Base-by-base conservation (phyloP, 164 flowering plant species). In the Saururus chinensis region DNA sequence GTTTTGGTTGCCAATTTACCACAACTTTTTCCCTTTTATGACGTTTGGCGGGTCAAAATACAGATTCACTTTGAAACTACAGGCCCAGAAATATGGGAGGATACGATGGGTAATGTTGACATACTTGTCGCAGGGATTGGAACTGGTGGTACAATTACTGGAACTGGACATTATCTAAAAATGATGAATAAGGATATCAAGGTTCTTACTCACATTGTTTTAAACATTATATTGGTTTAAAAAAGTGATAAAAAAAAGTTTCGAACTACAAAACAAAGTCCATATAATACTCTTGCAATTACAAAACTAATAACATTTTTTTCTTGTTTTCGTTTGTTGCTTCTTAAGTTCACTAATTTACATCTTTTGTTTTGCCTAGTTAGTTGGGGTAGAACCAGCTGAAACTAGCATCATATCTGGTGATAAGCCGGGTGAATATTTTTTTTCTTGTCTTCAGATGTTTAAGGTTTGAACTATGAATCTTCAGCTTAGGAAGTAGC, bases 1-100 rank as follows among this genome's bases (percentile, higher is more conserved):
- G 7, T 62, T 45, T 40, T 40, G 19, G 7, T 60, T 21, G 11
- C 1, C 26, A 14, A 30, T 59, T 40, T 16, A 59, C 48, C 7
- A 24, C 9, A 54, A n/a, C 21, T 30, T 57, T 40, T 53, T 45
- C 12, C 23, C 26, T 49, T 30, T 30, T 20, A 42, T 56, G 53
- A 56, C 45, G 45, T 51, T 62, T 56, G 63, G 60, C 35, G 53
- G 37, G 37, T 73, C 63, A 59, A 74, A 22, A 67, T 72, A 53
- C 86, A 89, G 96, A 68, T 86, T 60, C 92, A 89, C 68, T 86
- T 84, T 69, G 88, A 89, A 63, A 84, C 89, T 54, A 86, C 92
- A 16, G 90, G 96, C 58, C 90, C 89, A 25, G 96, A 86, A 75
- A 86, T 89, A 75, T 89, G 96, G 96, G 89, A 86, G 76, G 92